These are phyloP conservation scores for Orbilia oligospora DNA, from an alignment of 2,329 filamentous ascomycete species.

Conservation along the genomic window DNA sequence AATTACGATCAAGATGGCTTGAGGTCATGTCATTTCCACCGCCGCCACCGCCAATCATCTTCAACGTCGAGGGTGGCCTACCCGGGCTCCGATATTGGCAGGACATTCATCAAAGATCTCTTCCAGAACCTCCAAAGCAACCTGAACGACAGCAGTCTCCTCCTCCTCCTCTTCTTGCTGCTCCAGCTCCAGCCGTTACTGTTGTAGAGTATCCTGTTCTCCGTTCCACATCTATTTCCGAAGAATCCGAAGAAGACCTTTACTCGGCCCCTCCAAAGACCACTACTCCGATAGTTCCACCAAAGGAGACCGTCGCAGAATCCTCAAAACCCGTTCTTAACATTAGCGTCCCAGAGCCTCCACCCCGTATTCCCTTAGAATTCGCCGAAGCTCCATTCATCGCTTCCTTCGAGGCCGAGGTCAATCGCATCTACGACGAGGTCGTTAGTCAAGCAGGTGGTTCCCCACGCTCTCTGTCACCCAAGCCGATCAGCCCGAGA, in stretches of 20 bases:
- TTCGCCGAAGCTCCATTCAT: conserved; percentile 49
- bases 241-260: conserved; percentile 49
- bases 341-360: conserved; percentile 4
- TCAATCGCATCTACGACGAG: conserved; percentile 58
- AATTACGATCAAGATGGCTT: conserved; percentile 59
- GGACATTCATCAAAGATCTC: conserved; percentile 41
- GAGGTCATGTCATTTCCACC: conserved; percentile 56
- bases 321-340: neutral
- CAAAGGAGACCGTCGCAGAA: conserved; percentile 29
- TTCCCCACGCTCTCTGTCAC: conserved; percentile 52
- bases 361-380: conserved; percentile 42
- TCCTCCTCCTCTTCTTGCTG: no score
- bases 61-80: conserved; percentile 55
- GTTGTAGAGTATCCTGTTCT: conserved; percentile 26
- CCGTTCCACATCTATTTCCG: conserved; percentile 15
- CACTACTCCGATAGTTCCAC: conserved; percentile 19
- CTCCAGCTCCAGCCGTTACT: no score
- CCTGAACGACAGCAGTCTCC: neutral
- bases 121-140: conserved; percentile 15
- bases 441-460: conserved; percentile 53
- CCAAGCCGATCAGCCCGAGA: conserved; percentile 33
- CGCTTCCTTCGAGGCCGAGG: conserved; percentile 58
- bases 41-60: conserved; percentile 58
- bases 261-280: conserved; percentile 39
- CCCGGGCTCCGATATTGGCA: conserved; percentile 44